These are phyloP conservation scores for Stenogyne calaminthoides DNA, from an alignment of 305 asterid genomes.

Conservation along the genomic window DNA sequence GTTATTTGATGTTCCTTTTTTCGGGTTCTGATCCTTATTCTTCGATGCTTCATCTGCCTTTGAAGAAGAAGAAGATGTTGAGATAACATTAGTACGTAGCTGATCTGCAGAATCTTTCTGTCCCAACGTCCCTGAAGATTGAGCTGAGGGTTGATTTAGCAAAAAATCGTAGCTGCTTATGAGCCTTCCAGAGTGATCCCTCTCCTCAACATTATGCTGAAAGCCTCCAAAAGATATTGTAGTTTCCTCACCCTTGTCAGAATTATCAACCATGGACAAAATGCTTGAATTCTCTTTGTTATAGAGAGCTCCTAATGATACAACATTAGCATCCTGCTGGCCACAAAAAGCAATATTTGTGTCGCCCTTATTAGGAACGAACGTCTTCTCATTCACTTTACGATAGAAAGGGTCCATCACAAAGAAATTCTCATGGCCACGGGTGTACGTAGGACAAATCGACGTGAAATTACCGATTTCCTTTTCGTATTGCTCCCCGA, in stretches of 20 bases:
- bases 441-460: slow-evolving; percentile 36
- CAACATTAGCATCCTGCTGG: slow-evolving; percentile 40
- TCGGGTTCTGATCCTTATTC: slow-evolving; percentile 49
- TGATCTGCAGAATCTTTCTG: slow-evolving; percentile 36
- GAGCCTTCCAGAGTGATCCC: slow-evolving; percentile 40
- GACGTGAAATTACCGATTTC: slow-evolving; percentile 40
- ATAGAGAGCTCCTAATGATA: slow-evolving; percentile 33
- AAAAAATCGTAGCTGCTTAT: slow-evolving; percentile 40
- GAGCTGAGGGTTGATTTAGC: slow-evolving; percentile 45
- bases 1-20: slow-evolving; percentile 48
- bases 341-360: slow-evolving; percentile 20
- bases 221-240: slow-evolving; percentile 58
- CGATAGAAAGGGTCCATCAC: slow-evolving; percentile 38
- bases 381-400: slow-evolving; percentile 37
- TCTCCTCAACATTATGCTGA: slow-evolving; percentile 39
- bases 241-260: slow-evolving; percentile 42
- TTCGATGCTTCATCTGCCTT: slow-evolving; percentile 35
- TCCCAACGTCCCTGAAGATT: slow-evolving; percentile 35
- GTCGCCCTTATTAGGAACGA: slow-evolving; percentile 41
- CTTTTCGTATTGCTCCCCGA: slow-evolving; percentile 40
- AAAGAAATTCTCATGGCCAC: slow-evolving; percentile 42
- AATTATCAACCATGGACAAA: slow-evolving; percentile 44
- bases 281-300: slow-evolving; percentile 42
- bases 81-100: slow-evolving; percentile 32
- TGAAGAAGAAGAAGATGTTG: slow-evolving; percentile 41